A percentile compares a stretch with the other conserved stretches of the same genome.
These are phyloP conservation scores for Kwoniella sp. DNA, from an alignment of 768 basidiomycete species.

Conservation along the genomic window DNA sequence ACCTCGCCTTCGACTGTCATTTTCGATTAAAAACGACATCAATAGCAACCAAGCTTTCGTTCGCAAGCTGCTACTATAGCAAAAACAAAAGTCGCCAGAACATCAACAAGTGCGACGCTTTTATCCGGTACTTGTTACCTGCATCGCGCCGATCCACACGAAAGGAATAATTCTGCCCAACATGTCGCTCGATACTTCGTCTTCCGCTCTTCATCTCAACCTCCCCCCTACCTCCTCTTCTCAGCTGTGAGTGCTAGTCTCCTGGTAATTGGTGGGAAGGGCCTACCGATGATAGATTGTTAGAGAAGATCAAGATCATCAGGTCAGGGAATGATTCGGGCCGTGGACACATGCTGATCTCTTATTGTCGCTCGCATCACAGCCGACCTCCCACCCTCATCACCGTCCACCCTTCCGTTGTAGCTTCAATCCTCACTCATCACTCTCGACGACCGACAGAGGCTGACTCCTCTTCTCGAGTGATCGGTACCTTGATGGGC, in stretches of 20 bases:
- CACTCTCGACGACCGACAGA: constrained; percentile 81
- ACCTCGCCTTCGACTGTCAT: constrained; percentile 5
- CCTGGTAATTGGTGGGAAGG: no score
- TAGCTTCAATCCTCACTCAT: constrained; percentile 95
- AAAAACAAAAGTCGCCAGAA: neutral
- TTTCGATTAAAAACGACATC: neutral
- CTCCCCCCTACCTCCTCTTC: constrained; percentile 47
- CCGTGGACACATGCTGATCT: constrained; percentile 7
- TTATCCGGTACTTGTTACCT: no score
- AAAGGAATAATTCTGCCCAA: constrained; percentile 16
- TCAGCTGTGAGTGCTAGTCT: constrained; percentile 34
- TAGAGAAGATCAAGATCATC: no score
- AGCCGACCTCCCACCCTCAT: constrained; percentile 57
- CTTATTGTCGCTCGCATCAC: neutral
- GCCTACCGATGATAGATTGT: no score
- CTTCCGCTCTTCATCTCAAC: constrained; percentile 50
- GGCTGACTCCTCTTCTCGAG: constrained; percentile 60
- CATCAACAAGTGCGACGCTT: neutral
- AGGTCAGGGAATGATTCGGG: neutral
- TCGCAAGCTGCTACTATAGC: neutral
- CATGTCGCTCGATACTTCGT: constrained; percentile 48
- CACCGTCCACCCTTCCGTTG: constrained; percentile 85
- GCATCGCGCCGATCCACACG: no score
- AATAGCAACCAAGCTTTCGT: neutral
- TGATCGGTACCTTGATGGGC: constrained; percentile 93